phyloP scores from a whole-genome alignment of 2,329 filamentous ascomycete genomes.

The Mycosphaerella arachidis region DNA sequence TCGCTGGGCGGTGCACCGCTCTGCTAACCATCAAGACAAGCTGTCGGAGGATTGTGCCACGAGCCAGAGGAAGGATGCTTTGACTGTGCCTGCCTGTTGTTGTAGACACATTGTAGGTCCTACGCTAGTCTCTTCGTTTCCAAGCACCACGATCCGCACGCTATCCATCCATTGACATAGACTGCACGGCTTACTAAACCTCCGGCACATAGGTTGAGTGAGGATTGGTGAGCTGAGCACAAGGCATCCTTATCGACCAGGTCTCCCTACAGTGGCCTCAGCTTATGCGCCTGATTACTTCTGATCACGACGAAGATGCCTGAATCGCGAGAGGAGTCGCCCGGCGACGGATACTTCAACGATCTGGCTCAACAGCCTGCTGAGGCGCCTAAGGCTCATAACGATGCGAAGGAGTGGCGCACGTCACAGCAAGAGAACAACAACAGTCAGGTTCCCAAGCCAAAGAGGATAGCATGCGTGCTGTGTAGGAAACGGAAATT shows the following conservation, averaged over 20 bases:
- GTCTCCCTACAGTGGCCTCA: background rate
- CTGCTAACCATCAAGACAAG: background rate
- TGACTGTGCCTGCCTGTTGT: background rate
- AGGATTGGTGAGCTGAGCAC: background rate
- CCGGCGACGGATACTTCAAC: slow-evolving; percentile 51
- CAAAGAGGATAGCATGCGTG: slow-evolving; percentile 91
- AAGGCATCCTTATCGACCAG: background rate
- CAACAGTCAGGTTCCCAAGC: slow-evolving; percentile 36
- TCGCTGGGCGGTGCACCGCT: background rate
- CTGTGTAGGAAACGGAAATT: slow-evolving; percentile 90
- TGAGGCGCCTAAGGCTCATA: slow-evolving; percentile 34
- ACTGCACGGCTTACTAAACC: background rate
- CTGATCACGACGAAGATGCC: slow-evolving; percentile 14
- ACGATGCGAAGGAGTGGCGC: slow-evolving; percentile 40
- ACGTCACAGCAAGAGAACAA: slow-evolving; percentile 56
- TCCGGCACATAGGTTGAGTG: background rate
- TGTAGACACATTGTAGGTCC: background rate
- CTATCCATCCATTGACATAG: background rate
- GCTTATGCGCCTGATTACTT: background rate
- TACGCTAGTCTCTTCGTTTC: background rate
- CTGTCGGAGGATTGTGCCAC: background rate
- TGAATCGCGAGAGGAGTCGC: slow-evolving; percentile 20
- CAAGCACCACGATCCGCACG: too few relatives aligned
- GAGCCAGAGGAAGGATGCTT: background rate
- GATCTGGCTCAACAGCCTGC: slow-evolving; percentile 48